Evolutionary conservation across 495 filamentous ascomycete species (phyloP).

Genomic region (Penicillium robsamsonii): DNA sequence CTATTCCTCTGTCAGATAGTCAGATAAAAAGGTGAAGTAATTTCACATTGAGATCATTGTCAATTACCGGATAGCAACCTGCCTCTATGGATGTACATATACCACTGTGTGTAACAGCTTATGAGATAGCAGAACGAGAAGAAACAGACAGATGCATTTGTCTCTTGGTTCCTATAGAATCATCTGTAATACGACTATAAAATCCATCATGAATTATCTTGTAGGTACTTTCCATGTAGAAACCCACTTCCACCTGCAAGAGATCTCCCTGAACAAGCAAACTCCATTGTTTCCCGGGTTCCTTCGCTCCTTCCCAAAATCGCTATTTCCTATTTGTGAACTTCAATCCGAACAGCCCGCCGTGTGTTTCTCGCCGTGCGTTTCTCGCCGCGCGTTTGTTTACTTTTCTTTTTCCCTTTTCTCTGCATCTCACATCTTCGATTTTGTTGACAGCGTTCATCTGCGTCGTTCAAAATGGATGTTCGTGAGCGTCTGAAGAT

Average conservation of each 20-base stretch:
- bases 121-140: neutral
- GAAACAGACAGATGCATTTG: neutral
- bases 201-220: too few species aligned
- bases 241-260: too few species aligned
- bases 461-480: constrained; percentile 18
- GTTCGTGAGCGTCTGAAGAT: constrained; percentile 24
- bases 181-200: too few species aligned
- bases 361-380: neutral
- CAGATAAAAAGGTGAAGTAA: neutral
- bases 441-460: neutral
- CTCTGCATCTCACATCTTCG: constrained; percentile 5
- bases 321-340: neutral
- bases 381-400: neutral
- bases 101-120: neutral
- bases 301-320: neutral
- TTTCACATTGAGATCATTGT: neutral
- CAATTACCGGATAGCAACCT: neutral
- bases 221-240: too few species aligned
- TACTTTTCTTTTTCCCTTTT: neutral
- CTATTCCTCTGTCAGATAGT: neutral
- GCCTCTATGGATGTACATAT: neutral
- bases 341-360: neutral
- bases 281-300: too few species aligned
- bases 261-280: too few species aligned
- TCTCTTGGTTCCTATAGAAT: neutral